These are phyloP conservation scores for Coelastrella sp. DNA, from an alignment of 139 green algal species.

Conservation along the genomic window DNA sequence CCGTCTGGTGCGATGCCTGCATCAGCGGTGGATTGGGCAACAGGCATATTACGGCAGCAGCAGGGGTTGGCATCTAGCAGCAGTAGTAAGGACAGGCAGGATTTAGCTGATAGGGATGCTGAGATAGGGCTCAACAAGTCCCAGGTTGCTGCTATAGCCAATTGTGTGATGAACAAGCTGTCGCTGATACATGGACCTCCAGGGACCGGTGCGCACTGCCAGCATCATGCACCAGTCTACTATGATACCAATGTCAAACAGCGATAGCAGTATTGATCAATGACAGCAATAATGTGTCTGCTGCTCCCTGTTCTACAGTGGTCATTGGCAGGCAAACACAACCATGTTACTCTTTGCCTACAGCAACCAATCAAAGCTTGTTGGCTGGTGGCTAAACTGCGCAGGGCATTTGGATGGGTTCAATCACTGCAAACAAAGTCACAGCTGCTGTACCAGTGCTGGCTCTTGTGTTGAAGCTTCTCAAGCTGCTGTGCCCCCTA, in stretches of 20 bases:
- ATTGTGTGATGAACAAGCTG: background rate
- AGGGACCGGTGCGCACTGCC: background rate
- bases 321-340: too few relatives aligned
- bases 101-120: background rate
- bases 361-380: too few relatives aligned
- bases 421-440: too few relatives aligned
- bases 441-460: too few relatives aligned
- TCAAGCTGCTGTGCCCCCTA: too few relatives aligned
- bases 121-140: background rate
- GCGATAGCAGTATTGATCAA: background rate
- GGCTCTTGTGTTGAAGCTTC: too few relatives aligned
- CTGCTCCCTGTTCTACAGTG: too few relatives aligned
- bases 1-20: background rate
- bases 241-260: background rate
- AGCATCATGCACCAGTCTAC: background rate
- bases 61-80: background rate
- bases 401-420: too few relatives aligned
- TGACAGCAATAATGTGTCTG: too few relatives aligned
- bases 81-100: background rate
- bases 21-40: conserved; percentile 4
- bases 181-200: conserved; percentile 2
- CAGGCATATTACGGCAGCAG: background rate
- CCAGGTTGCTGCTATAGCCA: background rate
- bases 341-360: too few relatives aligned
- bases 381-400: too few relatives aligned